Percentiles rank a stretch among this genome's conserved stretches.
phyloP scores from a whole-genome alignment of 257 asterid genomes.

The Capsicum rhomboideum region DNA sequence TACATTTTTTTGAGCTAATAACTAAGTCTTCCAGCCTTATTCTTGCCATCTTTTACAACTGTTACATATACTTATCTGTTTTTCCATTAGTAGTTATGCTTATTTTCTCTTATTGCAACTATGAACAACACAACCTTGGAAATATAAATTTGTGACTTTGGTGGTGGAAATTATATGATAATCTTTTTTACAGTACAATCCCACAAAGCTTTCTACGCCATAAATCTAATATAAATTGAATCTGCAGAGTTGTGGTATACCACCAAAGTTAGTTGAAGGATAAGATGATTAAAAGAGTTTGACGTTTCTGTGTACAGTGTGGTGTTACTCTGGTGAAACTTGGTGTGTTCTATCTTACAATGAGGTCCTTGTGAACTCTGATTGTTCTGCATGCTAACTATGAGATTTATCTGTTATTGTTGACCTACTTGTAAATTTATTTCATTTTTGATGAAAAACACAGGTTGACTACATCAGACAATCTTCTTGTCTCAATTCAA shows the following conservation, averaged over 20 bases:
- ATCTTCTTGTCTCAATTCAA: constrained; percentile 82
- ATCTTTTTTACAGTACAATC: not conserved
- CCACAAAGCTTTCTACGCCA: not conserved
- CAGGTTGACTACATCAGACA: constrained; percentile 85
- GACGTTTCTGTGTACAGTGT: not conserved
- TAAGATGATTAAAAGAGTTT: not conserved
- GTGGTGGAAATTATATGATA: not conserved
- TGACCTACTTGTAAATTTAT: constrained; percentile 1
- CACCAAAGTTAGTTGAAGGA: not conserved
- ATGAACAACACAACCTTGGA: not conserved
- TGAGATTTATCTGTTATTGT: not conserved
- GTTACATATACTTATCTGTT: not conserved
- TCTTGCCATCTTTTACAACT: not conserved
- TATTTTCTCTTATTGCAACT: not conserved
- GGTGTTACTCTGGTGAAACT: not conserved
- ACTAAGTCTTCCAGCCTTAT: not conserved
- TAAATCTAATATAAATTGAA: not conserved
- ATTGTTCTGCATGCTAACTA: not conserved
- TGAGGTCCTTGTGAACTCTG: not conserved
- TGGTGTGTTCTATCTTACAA: not conserved
- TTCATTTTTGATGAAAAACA: constrained; percentile 5
- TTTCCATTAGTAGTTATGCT: not conserved
- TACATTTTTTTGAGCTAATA: not conserved
- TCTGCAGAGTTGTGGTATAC: not conserved
- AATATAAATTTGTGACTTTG: not conserved